Percentiles rank a stretch among this genome's conserved stretches.
Evolutionary conservation across 2,329 filamentous ascomycete genomes (phyloP).

Genomic region (Ascosphaera pollenicola): DNA sequence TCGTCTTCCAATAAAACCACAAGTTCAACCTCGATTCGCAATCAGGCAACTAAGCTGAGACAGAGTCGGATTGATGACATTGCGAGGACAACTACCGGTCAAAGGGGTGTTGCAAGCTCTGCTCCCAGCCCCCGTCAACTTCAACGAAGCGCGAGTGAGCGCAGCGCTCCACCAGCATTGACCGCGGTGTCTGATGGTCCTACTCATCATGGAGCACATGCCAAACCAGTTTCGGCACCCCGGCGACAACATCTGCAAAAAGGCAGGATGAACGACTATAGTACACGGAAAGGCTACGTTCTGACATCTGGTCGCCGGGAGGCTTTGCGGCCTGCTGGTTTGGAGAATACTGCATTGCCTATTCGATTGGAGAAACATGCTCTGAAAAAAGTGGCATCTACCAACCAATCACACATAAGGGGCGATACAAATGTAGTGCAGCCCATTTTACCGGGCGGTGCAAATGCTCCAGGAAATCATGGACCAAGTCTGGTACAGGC

Average conservation of each 20-base stretch:
- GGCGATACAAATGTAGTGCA: neutral
- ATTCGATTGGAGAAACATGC: neutral
- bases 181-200: neutral
- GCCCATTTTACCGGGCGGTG: neutral
- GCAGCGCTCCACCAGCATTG: neutral
- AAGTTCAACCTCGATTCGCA: neutral
- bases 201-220: neutral
- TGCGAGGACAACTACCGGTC: neutral
- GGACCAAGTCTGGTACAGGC: neutral
- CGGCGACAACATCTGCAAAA: neutral
- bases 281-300: neutral
- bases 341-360: conserved; percentile 1
- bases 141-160: neutral
- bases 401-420: neutral
- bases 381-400: neutral
- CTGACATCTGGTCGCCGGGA: conserved; percentile 1
- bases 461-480: neutral
- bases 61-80: neutral
- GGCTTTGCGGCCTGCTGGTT: conserved; percentile 1
- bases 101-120: neutral
- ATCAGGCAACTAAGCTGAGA: neutral
- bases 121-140: neutral
- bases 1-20: neutral
- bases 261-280: neutral
- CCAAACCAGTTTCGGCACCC: neutral